Evolutionary conservation across 768 basidiomycete genomes (phyloP).

Genomic region (Leucocoprinus sp.): DNA sequence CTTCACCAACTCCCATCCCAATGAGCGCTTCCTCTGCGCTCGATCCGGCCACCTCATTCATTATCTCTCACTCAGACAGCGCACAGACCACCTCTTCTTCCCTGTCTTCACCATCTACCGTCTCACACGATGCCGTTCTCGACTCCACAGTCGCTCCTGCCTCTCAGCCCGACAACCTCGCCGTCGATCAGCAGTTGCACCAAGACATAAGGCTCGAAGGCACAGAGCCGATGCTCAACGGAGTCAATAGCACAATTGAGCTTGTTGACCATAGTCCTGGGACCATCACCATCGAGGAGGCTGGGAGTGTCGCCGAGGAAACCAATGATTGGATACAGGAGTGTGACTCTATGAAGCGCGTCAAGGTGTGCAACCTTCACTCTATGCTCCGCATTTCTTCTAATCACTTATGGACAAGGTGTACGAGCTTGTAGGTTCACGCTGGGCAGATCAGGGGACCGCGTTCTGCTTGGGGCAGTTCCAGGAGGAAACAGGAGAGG

Average conservation of each 20-base stretch:
- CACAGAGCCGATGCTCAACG: constrained; percentile 23
- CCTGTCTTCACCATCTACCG: constrained; percentile 3
- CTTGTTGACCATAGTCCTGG: constrained; percentile 37
- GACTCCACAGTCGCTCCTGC: neutral
- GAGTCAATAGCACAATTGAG: constrained; percentile 36
- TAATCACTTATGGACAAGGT: constrained; percentile 44
- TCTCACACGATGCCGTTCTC: neutral
- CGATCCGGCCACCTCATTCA: constrained; percentile 4
- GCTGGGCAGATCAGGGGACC: constrained; percentile 95
- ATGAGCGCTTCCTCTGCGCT: constrained; percentile 13
- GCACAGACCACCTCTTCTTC: neutral
- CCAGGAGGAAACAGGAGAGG: constrained; percentile 67
- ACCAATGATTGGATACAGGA: constrained; percentile 55
- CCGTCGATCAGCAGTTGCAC: constrained; percentile 11
- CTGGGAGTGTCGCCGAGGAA: constrained; percentile 40
- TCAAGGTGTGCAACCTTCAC: constrained; percentile 49
- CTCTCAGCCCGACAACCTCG: constrained; percentile 3
- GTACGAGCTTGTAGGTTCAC: constrained; percentile 84
- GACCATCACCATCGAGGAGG: constrained; percentile 24
- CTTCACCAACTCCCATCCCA: neutral
- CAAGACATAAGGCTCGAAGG: constrained; percentile 28
- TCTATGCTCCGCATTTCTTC: constrained; percentile 7
- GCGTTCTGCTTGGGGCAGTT: constrained; percentile 93
- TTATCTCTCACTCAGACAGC: too few relatives aligned
- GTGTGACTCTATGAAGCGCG: constrained; percentile 70